Conservation (phyloP, 371 early-diverging fungal genomes). For the Smittium mucronatum region DNA sequence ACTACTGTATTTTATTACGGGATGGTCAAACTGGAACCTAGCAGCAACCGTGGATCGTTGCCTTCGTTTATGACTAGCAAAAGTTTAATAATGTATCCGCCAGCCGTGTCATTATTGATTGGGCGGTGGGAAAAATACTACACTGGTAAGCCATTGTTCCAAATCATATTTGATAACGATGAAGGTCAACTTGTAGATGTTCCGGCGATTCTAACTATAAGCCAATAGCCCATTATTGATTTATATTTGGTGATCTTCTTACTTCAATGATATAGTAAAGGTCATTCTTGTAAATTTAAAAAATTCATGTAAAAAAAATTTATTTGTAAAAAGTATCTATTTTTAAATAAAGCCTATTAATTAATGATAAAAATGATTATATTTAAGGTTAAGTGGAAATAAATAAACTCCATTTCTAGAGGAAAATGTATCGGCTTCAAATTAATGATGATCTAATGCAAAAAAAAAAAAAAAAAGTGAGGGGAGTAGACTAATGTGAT, state of each 20-base stretch:
- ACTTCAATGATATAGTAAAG: neutral
- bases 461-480: neutral
- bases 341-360: no score
- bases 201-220: constrained; percentile 1
- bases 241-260: neutral
- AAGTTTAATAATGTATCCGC: neutral
- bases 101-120: constrained; percentile 1
- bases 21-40: neutral
- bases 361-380: no score
- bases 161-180: constrained; percentile 10
- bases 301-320: neutral
- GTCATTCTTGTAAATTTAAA: neutral
- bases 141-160: constrained; percentile 6
- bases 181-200: constrained; percentile 9
- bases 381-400: no score
- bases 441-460: neutral
- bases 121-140: constrained; percentile 5
- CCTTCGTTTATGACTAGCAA: neutral
- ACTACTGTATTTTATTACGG: constrained; percentile 12
- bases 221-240: neutral
- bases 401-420: no score
- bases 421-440: no score
- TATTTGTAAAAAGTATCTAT: no score
- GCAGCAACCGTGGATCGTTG: neutral
- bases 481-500: no score